Evolutionary conservation across 805 yeast species (phyloP).

Genomic region (Nematodospora valgi): DNA sequence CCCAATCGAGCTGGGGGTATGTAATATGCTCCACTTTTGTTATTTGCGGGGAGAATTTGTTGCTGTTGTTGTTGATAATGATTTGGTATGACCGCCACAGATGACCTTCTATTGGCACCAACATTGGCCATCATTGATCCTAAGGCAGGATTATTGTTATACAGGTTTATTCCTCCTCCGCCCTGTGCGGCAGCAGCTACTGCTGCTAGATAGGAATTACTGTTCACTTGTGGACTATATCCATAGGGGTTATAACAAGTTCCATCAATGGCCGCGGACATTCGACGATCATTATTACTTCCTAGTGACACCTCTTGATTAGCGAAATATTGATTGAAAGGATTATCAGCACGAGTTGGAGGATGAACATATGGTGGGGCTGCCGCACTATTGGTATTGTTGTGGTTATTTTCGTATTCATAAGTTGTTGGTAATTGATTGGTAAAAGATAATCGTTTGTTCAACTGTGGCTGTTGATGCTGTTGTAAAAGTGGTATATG

Average conservation of each 20-base stretch:
- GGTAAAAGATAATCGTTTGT: constrained; percentile 33
- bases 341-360: constrained; percentile 44
- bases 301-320: constrained; percentile 33
- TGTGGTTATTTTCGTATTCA: constrained; percentile 34
- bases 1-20: constrained; percentile 15
- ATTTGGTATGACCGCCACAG: constrained; percentile 19
- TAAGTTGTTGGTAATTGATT: constrained; percentile 50
- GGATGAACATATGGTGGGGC: constrained; percentile 34
- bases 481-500: constrained; percentile 8
- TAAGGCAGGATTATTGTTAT: not conserved
- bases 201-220: too few relatives aligned
- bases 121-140: not conserved
- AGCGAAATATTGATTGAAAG: constrained; percentile 41
- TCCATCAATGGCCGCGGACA: constrained; percentile 33
- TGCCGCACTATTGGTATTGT: not conserved
- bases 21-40: constrained; percentile 11
- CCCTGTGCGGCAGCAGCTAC: too few relatives aligned
- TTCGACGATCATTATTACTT: constrained; percentile 26
- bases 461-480: constrained; percentile 3
- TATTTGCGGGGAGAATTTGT: constrained; percentile 3
- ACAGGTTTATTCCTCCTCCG: too few relatives aligned
- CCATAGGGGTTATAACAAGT: constrained; percentile 11
- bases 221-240: not conserved
- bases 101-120: constrained; percentile 16
- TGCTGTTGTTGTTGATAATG: constrained; percentile 12